Evolutionary conservation across 2,329 filamentous ascomycete species (phyloP).

Genomic region (Cladosporium sp.): DNA sequence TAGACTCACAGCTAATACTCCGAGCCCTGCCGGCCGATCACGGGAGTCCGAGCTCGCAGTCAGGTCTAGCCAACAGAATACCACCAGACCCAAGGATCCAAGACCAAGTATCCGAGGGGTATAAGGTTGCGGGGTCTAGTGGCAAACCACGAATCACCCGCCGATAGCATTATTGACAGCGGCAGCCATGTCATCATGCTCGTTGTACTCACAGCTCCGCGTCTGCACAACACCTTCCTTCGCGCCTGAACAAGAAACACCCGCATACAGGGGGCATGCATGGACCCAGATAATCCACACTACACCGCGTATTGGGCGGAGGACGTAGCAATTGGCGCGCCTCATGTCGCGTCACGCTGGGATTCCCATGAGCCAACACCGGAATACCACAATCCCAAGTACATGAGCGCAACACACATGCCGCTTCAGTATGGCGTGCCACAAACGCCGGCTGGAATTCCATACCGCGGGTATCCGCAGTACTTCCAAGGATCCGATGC

Average conservation of each 20-base stretch:
- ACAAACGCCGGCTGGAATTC: not conserved
- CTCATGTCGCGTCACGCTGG: slow-evolving; percentile 6
- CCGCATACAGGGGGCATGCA: not conserved
- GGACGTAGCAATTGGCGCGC: not conserved
- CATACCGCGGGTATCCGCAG: not conserved
- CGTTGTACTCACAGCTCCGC: not conserved
- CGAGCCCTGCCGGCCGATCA: not conserved
- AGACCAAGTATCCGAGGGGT: not conserved
- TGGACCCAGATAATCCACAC: slow-evolving; percentile 7
- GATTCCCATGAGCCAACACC: slow-evolving; percentile 3
- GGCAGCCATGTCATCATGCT: not conserved
- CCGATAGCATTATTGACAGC: not conserved
- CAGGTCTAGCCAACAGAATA: not conserved
- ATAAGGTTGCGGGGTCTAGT: not conserved
- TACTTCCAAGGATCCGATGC: not conserved
- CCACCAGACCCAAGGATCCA: not conserved
- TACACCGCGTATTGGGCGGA: not conserved
- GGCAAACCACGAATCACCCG: not conserved
- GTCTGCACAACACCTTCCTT: not conserved
- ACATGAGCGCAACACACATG: not conserved
- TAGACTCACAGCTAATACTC: not conserved
- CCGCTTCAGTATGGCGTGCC: slow-evolving; percentile 5
- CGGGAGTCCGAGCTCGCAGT: not conserved
- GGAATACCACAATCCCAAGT: not conserved
- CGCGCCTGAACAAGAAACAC: not conserved